Evolutionary conservation across 352 stramenopile species (phyloP), one percentile per base, ranked within the genome.

Genomic region (Pythium scleroteichum): DNA sequence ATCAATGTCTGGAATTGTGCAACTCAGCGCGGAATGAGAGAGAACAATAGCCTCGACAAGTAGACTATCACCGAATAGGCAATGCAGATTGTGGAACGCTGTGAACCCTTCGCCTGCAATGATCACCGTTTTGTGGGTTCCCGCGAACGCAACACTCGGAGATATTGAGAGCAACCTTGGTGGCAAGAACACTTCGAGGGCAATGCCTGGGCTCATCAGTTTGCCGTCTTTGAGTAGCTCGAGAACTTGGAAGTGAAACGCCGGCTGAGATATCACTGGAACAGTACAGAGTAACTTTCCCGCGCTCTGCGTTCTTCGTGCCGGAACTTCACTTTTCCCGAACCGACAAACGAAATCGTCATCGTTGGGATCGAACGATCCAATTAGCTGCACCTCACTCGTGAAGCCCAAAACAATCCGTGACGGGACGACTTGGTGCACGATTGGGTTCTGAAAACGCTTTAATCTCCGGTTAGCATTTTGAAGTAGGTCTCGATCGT

Each of bases 31-130:
- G 3, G 59, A 59, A 33, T 42, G 8, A 19, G 68, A 70, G 1
- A 59, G 35, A 2, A 68, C 46, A 4, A 12, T 41, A 20, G 68
- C 68, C 20, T 44, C n/a, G 3, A 70, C 59, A 13, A 44, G 41
- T 4, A 49, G 35, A 5, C 5, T 52, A 16, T 64, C 58, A 27
- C 64, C 64, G 39, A 73, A 70, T 2, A 72, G 23, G 27, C 68
- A 76, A 4, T 65, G 60, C 16, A 72, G 14, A n/a, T 55, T 49
- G 29, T 56, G 23, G 1, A 51, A 8, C 0, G 22, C 32, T 5
- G 51, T 20, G 42, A 75, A 75, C 0, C 61, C 63, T n/a, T 56
- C 14, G 8, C 68, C 68, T 14, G 69, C 62, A 22, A 57, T 14
- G 32, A 75, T 20, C 13, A 20, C 13, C 16, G 7, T 57, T 16